These are phyloP conservation scores for Xylariaceae sp. DNA, from an alignment of 2,329 filamentous ascomycete genomes.

Conservation along the genomic window DNA sequence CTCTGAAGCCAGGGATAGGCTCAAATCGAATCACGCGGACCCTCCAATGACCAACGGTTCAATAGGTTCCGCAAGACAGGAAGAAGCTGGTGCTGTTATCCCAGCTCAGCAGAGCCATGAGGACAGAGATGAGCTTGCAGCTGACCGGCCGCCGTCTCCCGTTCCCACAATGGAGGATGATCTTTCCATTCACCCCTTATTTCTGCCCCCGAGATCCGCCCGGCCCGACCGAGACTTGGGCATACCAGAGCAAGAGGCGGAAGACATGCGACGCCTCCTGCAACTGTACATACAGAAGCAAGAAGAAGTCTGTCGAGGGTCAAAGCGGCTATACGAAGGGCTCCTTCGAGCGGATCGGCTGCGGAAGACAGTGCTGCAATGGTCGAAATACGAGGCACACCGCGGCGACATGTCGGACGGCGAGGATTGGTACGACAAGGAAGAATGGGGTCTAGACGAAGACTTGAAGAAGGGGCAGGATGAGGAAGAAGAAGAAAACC, in stretches of 20 bases:
- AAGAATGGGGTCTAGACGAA: constrained; percentile 68
- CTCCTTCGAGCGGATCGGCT: constrained; percentile 66
- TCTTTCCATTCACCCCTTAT: constrained; percentile 66
- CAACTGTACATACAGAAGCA: constrained; percentile 78
- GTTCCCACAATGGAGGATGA: constrained; percentile 38
- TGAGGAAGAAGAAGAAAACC: constrained; percentile 69
- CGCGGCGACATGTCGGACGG: constrained; percentile 74
- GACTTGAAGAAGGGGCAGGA: constrained; percentile 76
- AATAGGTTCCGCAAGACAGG: constrained; percentile 7
- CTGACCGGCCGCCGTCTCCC: constrained; percentile 17
- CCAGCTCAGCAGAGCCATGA: constrained; percentile 7
- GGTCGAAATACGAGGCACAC: constrained; percentile 73
- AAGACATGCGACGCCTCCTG: constrained; percentile 67
- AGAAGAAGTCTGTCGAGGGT: constrained; percentile 70
- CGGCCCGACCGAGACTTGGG: constrained; percentile 63
- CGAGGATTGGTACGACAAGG: constrained; percentile 82
- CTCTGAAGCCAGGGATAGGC: constrained; percentile 1
- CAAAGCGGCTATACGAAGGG: constrained; percentile 60
- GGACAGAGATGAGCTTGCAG: constrained; percentile 11
- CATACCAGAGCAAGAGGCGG: constrained; percentile 65
- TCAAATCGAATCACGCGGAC: constrained; percentile 2
- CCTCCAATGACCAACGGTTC: constrained; percentile 11
- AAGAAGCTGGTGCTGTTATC: constrained; percentile 10
- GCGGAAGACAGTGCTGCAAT: constrained; percentile 62
- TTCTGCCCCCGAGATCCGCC: constrained; percentile 54